These are phyloP conservation scores for Chytridium lagenaria DNA, from an alignment of 371 early-diverging fungal genomes.

Conservation along the genomic window DNA sequence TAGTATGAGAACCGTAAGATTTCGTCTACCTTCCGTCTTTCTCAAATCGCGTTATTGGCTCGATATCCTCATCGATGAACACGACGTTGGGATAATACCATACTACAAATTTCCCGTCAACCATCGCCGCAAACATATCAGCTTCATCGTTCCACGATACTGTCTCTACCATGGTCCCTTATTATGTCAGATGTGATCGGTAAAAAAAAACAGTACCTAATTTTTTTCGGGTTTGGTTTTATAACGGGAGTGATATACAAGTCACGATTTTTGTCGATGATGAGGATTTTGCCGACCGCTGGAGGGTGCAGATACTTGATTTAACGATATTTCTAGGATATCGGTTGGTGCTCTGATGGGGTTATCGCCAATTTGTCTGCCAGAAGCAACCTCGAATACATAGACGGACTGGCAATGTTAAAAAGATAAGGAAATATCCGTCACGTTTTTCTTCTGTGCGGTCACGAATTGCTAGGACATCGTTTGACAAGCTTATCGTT, in stretches of 20 bases:
- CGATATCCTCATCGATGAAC: slow-evolving; percentile 62
- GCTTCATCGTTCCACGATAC: slow-evolving; percentile 59
- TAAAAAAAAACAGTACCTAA: background rate
- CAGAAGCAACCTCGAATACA: slow-evolving; percentile 53
- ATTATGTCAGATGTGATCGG: background rate
- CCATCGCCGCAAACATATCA: slow-evolving; percentile 52
- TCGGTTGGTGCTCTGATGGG: slow-evolving; percentile 51
- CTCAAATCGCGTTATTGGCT: slow-evolving; percentile 49
- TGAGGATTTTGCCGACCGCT: slow-evolving; percentile 50
- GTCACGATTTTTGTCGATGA: slow-evolving; percentile 62
- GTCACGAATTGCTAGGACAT: slow-evolving; percentile 55
- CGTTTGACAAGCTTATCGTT: slow-evolving; percentile 50
- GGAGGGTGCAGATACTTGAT: slow-evolving; percentile 43
- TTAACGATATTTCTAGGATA: slow-evolving; percentile 49
- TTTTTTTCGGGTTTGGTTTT: slow-evolving; percentile 42
- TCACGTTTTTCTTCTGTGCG: slow-evolving; percentile 56
- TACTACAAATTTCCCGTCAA: slow-evolving; percentile 55
- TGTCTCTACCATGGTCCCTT: slow-evolving; percentile 61
- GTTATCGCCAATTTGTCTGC: slow-evolving; percentile 46
- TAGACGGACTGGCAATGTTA: no score
- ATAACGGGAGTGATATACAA: slow-evolving; percentile 50
- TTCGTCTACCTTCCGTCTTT: slow-evolving; percentile 48
- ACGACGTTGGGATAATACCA: slow-evolving; percentile 62
- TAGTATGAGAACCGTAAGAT: background rate
- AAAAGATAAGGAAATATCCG: no score